Conservation (phyloP, 192 early-diverging fungal species). For the Coemansia sp. region DNA sequence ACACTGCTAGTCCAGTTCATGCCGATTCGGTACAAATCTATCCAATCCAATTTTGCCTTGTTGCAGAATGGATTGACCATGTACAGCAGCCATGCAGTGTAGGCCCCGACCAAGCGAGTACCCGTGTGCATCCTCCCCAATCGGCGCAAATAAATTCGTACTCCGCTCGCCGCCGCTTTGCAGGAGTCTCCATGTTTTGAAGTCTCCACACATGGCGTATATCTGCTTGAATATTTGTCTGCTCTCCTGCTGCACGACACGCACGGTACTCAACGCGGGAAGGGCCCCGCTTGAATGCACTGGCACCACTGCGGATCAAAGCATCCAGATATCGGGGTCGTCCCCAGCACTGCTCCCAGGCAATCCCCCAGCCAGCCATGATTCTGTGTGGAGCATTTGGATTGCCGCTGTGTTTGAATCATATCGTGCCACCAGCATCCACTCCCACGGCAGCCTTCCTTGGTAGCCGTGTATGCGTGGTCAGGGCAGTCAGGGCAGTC, state of each 20-base stretch:
- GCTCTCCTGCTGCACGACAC: conserved; percentile 9
- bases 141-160: conserved; percentile 4
- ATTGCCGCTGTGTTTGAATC: neutral
- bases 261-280: neutral
- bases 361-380: conserved; percentile 1
- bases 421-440: neutral
- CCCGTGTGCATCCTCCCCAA: conserved; percentile 2
- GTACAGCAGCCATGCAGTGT: too few relatives aligned
- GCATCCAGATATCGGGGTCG: conserved; percentile 16
- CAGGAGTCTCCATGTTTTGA: conserved; percentile 7
- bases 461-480: neutral
- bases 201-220: conserved; percentile 1
- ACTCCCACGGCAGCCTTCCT: neutral
- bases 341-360: neutral
- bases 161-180: conserved; percentile 9
- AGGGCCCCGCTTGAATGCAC: neutral
- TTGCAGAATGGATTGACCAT: too few relatives aligned
- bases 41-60: too few relatives aligned
- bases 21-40: too few relatives aligned
- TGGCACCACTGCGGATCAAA: neutral
- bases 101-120: neutral
- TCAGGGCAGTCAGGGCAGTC: neutral
- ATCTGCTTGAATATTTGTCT: neutral
- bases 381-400: neutral
- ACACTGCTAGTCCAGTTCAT: too few relatives aligned